Base-by-base conservation (phyloP, 2,329 filamentous ascomycete genomes). In the Fusarium marasasianum region DNA sequence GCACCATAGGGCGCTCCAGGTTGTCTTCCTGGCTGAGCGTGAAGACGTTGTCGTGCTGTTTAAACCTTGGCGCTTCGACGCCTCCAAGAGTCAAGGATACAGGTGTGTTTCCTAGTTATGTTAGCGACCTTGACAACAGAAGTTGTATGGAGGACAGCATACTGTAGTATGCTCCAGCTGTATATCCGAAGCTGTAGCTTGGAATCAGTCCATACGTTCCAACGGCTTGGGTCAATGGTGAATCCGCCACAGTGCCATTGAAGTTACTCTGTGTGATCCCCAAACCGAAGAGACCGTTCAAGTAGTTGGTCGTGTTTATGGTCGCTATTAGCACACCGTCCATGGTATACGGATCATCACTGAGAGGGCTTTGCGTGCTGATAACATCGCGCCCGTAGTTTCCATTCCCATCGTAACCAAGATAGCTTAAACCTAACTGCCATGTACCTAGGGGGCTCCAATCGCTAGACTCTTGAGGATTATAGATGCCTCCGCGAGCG, bases 131-230 rank as follows among this genome's bases (percentile, higher is more conserved):
- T 31, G 58, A 13, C 24, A 14, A 29, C 17, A 62, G 14, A 29
- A 26, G 37, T 31, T 15, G 10, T 24, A 41, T 20, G 35, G 14
- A 55, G 51, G 24, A 20, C n/a, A 22, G 65, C 88, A 80, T 83
- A 91, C 91, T 87, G 78, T 94, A 94, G 70, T 88, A 87, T n/a
- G 92, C 92, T 22, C 93, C 93, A 45, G 92, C 92, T 8, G 93
- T 94, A 80, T 91, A 95, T 58, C 91, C 92, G 79, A 93, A 94
- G 47, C 91, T 93, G 71, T 93, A 86, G 79, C 92, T 94, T 3
- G 92, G 91, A 54, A 94, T 92, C 65, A 83, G 84, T 14, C 88
- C 88, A 64, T 87, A 85, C 17, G 86, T 81, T 77, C 91, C 87
- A 48, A 93, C 88, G 58, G 92, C 82, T 78, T 91, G 81, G 74